Evolutionary conservation across 352 stramenopile species (phyloP), one percentile per base, ranked within the genome.

Genomic region (Phytophthora syringae): DNA sequence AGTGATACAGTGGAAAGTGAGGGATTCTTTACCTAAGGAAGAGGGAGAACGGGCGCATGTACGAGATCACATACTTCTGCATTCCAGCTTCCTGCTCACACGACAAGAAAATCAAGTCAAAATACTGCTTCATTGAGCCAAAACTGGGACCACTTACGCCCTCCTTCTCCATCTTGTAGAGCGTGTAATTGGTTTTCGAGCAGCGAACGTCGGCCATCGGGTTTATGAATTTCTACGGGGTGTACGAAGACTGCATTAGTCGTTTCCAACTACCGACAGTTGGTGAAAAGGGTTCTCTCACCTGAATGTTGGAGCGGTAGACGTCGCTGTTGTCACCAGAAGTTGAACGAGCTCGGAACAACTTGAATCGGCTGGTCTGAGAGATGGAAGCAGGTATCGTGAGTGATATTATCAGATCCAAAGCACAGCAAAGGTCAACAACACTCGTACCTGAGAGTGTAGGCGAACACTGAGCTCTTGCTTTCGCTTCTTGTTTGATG

Each of bases 91-190:
- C 85, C 85, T 93, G 52, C 12, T 45, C 12, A 65, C 15, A 6
- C 12, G 27, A 32, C 27, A 32, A 32, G 27, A 32, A 32, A 32
- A 32, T 32, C 9, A 32, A 32, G 9, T 32, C 5, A 32, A 32
- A 10, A 32, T 10, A 32, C 9, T 10, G 27, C 27, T 32, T 32
- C 9, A 32, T 32, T 10, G 9, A 32, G 27, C 9, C 5, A 10
- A 5, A 32, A 32, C 9, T 32, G 9, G 9, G 5, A 32, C 7
- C 2, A 70, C 72, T 42, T 21, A 94, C 85, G 39, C 84, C 86
- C 58, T 94, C 86, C 77, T 90, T 90, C 66, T 94, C 86, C 25
- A 94, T 86, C 62, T 90, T 89, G 53, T 92, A 83, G 36, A 92
- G 52, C 6, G 82, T 89, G 54, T 84, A 77, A 62, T 86, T 89